These are phyloP conservation scores for Suillus spraguei DNA, from an alignment of 768 basidiomycete species.

Conservation along the genomic window DNA sequence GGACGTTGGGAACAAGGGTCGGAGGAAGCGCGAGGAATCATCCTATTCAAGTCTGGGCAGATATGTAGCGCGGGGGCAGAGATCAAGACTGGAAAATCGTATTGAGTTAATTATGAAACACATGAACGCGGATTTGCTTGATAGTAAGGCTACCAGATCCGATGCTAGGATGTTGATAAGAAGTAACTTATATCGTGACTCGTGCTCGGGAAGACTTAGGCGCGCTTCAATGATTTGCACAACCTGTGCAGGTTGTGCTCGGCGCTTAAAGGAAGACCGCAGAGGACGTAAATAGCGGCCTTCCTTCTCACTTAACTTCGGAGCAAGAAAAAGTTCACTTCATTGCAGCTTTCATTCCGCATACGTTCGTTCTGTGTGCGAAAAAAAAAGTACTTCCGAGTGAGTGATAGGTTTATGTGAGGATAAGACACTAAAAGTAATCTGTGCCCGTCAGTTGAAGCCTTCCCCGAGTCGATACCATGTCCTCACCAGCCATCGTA, in stretches of 20 bases:
- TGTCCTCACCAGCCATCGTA: neutral
- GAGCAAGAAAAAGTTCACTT: neutral
- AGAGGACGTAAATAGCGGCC: neutral
- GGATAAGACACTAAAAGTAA: neutral
- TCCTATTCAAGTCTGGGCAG: neutral
- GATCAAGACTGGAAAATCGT: neutral
- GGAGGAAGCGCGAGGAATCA: neutral
- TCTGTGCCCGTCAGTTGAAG: neutral
- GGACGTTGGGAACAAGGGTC: neutral
- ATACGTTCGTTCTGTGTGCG: neutral
- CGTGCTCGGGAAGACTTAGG: neutral
- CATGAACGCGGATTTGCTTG: neutral
- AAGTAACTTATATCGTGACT: neutral
- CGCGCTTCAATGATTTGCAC: neutral
- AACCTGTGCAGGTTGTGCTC: neutral
- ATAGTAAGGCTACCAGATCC: neutral
- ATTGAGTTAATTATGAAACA: neutral
- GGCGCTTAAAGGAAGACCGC: neutral
- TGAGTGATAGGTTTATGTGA: neutral
- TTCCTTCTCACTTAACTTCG: neutral
- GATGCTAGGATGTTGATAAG: neutral
- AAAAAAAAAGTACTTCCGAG: neutral
- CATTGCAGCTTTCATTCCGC: neutral
- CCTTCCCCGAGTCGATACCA: neutral
- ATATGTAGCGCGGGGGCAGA: neutral